These are phyloP conservation scores for Cryphonectria japonica DNA, from an alignment of 2,329 filamentous ascomycete species.

Conservation along the genomic window DNA sequence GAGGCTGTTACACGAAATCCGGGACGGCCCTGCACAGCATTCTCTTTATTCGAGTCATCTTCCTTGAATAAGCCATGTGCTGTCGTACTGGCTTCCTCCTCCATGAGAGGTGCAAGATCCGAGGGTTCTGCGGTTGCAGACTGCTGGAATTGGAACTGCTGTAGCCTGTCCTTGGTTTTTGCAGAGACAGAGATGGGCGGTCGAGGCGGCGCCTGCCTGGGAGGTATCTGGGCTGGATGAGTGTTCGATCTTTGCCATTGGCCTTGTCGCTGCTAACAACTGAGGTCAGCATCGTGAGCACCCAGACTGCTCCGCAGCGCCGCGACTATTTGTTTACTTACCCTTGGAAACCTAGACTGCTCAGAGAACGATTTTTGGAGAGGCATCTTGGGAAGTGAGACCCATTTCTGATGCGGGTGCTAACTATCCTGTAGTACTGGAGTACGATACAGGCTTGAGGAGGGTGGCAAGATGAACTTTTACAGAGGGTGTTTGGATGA, in stretches of 20 bases:
- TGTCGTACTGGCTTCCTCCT: background rate
- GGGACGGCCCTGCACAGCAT: slow-evolving; percentile 29
- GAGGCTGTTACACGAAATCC: slow-evolving; percentile 11
- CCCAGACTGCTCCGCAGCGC: background rate
- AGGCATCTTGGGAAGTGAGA: slow-evolving; percentile 38
- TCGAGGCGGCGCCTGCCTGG: slow-evolving; percentile 36
- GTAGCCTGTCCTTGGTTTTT: slow-evolving; percentile 63
- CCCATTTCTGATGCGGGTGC: slow-evolving; percentile 31
- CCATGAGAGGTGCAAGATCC: slow-evolving; percentile 1
- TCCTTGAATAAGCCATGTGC: background rate
- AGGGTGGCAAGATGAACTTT: background rate
- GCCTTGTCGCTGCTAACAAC: slow-evolving; percentile 40
- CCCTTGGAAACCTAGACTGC: slow-evolving; percentile 40
- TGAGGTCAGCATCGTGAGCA: slow-evolving; percentile 2
- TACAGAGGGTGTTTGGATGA: background rate
- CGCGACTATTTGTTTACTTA: slow-evolving; percentile 28
- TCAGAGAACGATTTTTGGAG: slow-evolving; percentile 48
- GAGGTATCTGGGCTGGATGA: slow-evolving; percentile 45
- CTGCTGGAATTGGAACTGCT: slow-evolving; percentile 58
- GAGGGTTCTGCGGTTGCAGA: slow-evolving; percentile 32
- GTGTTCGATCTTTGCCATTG: slow-evolving; percentile 61
- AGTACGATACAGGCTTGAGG: background rate
- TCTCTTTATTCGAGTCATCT: slow-evolving; percentile 32
- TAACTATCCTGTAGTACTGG: slow-evolving; percentile 9
- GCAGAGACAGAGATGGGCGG: slow-evolving; percentile 56